A percentile compares a stretch with the other conserved stretches of the same genome.
Conservation (phyloP, 78 protist species). For the Salpingoeca rosetta region DNA sequence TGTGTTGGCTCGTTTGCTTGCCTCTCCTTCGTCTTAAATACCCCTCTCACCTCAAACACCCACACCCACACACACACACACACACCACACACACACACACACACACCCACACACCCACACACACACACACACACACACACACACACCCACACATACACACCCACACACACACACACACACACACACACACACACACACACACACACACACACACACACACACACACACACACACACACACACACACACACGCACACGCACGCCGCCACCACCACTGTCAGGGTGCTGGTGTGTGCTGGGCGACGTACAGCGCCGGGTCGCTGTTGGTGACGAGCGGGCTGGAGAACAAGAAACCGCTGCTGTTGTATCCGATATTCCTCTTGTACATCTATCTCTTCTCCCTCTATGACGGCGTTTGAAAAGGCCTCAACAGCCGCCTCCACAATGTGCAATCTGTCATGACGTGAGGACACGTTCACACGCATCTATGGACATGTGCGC, state of each 20-base stretch:
- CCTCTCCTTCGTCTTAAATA: background rate
- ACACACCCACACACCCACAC: too few species aligned
- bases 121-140: too few species aligned
- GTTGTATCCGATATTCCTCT: slow-evolving; percentile 5
- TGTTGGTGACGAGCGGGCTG: background rate
- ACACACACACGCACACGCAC: too few species aligned
- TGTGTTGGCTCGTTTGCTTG: background rate
- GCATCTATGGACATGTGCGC: background rate
- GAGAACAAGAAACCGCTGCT: background rate
- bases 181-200: too few species aligned
- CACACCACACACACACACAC: too few species aligned
- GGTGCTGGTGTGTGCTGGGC: background rate
- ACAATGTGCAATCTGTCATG: background rate
- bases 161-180: too few species aligned
- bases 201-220: too few species aligned
- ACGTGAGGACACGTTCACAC: background rate
- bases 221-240: too few species aligned
- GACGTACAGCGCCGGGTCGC: background rate
- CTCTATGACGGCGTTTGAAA: background rate
- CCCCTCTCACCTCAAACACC: too few species aligned
- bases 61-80: too few species aligned
- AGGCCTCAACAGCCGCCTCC: background rate
- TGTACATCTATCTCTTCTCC: slow-evolving; percentile 2
- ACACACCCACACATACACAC: too few species aligned
- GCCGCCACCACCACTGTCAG: too few species aligned